Percentiles rank a stretch among this genome's conserved stretches.
phyloP scores from a whole-genome alignment of 768 basidiomycete genomes.

The Boletales sp. region DNA sequence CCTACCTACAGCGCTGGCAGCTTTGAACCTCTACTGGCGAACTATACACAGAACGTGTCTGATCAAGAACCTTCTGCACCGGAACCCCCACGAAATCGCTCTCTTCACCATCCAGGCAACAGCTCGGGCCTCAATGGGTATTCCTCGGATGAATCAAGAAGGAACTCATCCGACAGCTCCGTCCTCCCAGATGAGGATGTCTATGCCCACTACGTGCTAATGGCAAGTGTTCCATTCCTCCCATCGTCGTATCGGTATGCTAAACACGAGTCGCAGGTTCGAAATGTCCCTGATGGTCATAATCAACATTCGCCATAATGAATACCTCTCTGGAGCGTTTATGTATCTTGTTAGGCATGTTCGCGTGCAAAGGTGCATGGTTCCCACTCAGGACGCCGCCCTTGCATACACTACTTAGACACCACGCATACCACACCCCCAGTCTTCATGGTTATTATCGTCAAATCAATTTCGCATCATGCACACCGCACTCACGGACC shows the following conservation, averaged over 20 bases:
- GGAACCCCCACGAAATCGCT: constrained; percentile 31
- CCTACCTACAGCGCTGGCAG: constrained; percentile 53
- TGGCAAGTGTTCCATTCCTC: constrained; percentile 34
- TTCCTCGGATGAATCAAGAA: constrained; percentile 22
- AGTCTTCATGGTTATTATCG: constrained; percentile 7
- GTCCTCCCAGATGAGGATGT: constrained; percentile 49
- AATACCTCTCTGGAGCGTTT: constrained; percentile 1
- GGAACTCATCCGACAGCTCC: constrained; percentile 20
- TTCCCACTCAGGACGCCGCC: constrained; percentile 2
- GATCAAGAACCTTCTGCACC: constrained; percentile 15
- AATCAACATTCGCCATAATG: constrained; percentile 31
- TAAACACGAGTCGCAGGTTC: constrained; percentile 40
- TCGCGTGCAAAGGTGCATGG: constrained; percentile 2
- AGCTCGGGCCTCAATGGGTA: constrained; percentile 1
- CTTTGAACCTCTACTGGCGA: constrained; percentile 56
- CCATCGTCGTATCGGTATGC: background rate
- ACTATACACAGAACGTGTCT: constrained; percentile 32
- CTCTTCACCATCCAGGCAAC: constrained; percentile 4
- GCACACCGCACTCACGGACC: constrained; percentile 19
- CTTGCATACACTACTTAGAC: constrained; percentile 16
- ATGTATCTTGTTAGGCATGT: constrained; percentile 7
- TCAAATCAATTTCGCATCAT: constrained; percentile 9
- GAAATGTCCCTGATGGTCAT: constrained; percentile 48
- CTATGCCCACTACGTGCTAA: constrained; percentile 54
- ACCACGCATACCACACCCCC: constrained; percentile 7